These are phyloP conservation scores for Aspergillus niger DNA, from an alignment of 2,329 filamentous ascomycete genomes.

Conservation along the genomic window DNA sequence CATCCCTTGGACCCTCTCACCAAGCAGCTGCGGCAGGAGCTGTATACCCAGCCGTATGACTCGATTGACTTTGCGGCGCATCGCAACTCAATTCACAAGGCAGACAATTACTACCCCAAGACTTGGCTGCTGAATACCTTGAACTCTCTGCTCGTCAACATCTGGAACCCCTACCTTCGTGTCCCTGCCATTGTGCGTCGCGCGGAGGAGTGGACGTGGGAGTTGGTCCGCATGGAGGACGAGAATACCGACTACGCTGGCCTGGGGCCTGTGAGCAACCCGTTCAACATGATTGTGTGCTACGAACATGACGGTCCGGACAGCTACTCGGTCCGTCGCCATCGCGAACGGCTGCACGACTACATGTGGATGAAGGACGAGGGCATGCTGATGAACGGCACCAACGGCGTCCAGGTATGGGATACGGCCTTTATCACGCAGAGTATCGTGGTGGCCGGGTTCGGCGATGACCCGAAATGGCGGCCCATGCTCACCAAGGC, in stretches of 20 bases:
- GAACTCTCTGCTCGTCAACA: constrained; percentile 75
- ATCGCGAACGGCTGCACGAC: constrained; percentile 79
- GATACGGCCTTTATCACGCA: constrained; percentile 91
- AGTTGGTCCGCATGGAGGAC: constrained; percentile 87
- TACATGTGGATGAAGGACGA: constrained; percentile 90
- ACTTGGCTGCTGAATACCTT: constrained; percentile 75
- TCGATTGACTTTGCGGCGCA: constrained; percentile 75
- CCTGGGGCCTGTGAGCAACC: constrained; percentile 83
- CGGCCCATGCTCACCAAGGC: constrained; percentile 80
- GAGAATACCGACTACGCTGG: constrained; percentile 86
- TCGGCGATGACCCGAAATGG: constrained; percentile 76
- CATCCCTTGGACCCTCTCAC: constrained; percentile 75
- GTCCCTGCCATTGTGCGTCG: constrained; percentile 64
- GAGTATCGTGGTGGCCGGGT: constrained; percentile 73
- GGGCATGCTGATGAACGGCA: constrained; percentile 93
- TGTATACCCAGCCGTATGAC: constrained; percentile 77
- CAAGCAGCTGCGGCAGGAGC: constrained; percentile 71
- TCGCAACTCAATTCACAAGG: constrained; percentile 76
- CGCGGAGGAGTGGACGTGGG: constrained; percentile 79
- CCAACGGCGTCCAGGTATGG: constrained; percentile 98
- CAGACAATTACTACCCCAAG: constrained; percentile 93
- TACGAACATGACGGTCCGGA: constrained; percentile 83
- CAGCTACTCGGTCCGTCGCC: constrained; percentile 69
- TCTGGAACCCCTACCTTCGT: constrained; percentile 80
- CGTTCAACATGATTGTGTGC: constrained; percentile 86